phyloP scores from a whole-genome alignment of 2,329 filamentous ascomycete species.

The Emericellopsis cladophorae region DNA sequence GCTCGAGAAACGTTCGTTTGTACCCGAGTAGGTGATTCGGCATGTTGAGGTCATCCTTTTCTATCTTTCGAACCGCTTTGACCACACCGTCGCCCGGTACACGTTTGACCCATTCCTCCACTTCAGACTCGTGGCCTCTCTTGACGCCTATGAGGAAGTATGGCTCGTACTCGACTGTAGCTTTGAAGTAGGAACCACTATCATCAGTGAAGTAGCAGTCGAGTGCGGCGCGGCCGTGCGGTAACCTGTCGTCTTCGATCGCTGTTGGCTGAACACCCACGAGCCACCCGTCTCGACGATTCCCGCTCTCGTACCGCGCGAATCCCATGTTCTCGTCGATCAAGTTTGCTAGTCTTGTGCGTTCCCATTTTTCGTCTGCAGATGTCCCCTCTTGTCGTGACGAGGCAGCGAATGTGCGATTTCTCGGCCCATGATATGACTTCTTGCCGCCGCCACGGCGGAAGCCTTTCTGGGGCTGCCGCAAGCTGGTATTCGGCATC shows the following conservation, averaged over 20 bases:
- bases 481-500: slow-evolving; percentile 49
- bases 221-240: slow-evolving; percentile 75
- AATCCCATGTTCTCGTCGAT: slow-evolving; percentile 97
- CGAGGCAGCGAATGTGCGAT: slow-evolving; percentile 70
- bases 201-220: slow-evolving; percentile 97
- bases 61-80: slow-evolving; percentile 62
- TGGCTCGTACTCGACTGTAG: slow-evolving; percentile 89
- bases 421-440: slow-evolving; percentile 55
- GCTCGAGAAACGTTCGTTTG: slow-evolving; percentile 72
- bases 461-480: slow-evolving; percentile 52
- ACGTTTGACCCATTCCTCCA: slow-evolving; percentile 87
- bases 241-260: slow-evolving; percentile 72
- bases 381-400: slow-evolving; percentile 76
- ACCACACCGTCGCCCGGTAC: slow-evolving; percentile 69
- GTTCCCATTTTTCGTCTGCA: slow-evolving; percentile 84
- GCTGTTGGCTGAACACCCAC: slow-evolving; percentile 89
- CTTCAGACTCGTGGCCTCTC: slow-evolving; percentile 77
- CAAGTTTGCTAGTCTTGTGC: slow-evolving; percentile 65
- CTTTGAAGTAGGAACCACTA: slow-evolving; percentile 78
- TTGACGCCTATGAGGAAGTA: slow-evolving; percentile 92
- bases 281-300: slow-evolving; percentile 75
- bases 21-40: slow-evolving; percentile 94
- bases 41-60: slow-evolving; percentile 90
- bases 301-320: slow-evolving; percentile 77
- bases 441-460: slow-evolving; percentile 51